Conservation (phyloP, 495 filamentous ascomycete genomes). For the Xylaria curta region DNA sequence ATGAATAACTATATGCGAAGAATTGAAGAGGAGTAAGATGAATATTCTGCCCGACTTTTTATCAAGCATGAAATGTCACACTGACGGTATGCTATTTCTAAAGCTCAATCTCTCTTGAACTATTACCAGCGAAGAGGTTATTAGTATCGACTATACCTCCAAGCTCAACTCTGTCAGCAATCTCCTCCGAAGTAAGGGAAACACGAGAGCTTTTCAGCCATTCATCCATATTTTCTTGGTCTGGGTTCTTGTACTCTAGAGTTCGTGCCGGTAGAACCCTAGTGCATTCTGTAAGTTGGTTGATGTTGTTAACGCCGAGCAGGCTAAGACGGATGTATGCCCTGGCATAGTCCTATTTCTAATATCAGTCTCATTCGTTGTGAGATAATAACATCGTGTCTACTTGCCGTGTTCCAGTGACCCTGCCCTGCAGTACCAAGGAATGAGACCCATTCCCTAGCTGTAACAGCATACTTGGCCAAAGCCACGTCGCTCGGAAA, state of each 20-base stretch:
- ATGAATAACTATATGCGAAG: background rate
- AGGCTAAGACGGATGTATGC: conserved; percentile 50
- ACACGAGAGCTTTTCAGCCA: conserved; percentile 29
- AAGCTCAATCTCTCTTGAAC: conserved; percentile 1
- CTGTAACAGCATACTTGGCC: conserved; percentile 38
- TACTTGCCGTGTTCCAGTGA: conserved; percentile 48
- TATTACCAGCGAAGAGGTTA: conserved; percentile 3
- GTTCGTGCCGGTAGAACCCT: conserved; percentile 42
- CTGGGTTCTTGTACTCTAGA: conserved; percentile 23
- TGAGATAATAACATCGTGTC: background rate
- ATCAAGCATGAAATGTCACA: background rate
- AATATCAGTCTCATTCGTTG: background rate
- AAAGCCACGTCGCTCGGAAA: conserved; percentile 46
- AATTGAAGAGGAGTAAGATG: background rate
- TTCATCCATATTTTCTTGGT: conserved; percentile 29
- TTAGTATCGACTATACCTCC: conserved; percentile 17
- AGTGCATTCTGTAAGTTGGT: conserved; percentile 50
- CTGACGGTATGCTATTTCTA: background rate
- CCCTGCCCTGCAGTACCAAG: conserved; percentile 30
- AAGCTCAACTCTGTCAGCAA: conserved; percentile 20
- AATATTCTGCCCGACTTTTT: background rate
- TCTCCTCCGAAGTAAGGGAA: conserved; percentile 16
- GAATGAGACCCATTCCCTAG: conserved; percentile 44
- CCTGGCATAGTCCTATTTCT: conserved; percentile 44
- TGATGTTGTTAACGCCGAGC: conserved; percentile 54